A percentile compares a stretch with the other conserved stretches of the same genome.
These are phyloP conservation scores for Coemansia sp. DNA, from an alignment of 192 early-diverging fungal genomes.

Conservation along the genomic window DNA sequence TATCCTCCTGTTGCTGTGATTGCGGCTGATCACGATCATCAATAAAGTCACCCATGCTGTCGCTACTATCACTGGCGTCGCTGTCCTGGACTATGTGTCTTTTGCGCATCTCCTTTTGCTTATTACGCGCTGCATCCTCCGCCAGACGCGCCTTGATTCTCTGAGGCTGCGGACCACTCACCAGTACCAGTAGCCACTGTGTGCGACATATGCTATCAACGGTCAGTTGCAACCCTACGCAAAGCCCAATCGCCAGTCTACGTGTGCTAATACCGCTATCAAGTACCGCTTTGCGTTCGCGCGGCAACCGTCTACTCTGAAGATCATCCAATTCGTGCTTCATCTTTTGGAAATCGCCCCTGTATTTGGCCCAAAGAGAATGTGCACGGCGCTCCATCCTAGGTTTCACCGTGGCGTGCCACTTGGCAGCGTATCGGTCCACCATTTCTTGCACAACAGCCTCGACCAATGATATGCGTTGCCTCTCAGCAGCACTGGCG, in stretches of 20 bases:
- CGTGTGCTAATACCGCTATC: conserved; percentile 18
- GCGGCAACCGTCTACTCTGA: conserved; percentile 19
- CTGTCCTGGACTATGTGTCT: background rate
- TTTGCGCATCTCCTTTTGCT: background rate
- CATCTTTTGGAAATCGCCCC: background rate
- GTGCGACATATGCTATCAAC: conserved; percentile 19
- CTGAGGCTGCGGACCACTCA: conserved; percentile 12
- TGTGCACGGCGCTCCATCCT: conserved; percentile 5
- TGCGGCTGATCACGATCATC: conserved; percentile 14
- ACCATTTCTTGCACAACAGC: conserved; percentile 9
- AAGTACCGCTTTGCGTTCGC: conserved; percentile 10
- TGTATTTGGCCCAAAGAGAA: conserved; percentile 20
- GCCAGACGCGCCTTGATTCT: background rate
- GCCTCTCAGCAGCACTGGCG: background rate
- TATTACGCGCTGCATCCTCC: background rate
- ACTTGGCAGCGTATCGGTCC: conserved; percentile 15
- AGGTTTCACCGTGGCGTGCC: conserved; percentile 11
- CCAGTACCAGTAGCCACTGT: conserved; percentile 28
- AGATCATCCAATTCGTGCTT: conserved; percentile 6
- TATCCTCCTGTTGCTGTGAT: background rate
- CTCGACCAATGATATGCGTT: conserved; percentile 13
- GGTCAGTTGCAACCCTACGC: conserved; percentile 17
- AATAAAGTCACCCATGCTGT: conserved; percentile 53
- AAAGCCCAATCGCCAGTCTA: conserved; percentile 2
- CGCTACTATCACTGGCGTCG: conserved; percentile 5